Conservation (phyloP, 805 yeast genomes). For the Pichia ethanolica region DNA sequence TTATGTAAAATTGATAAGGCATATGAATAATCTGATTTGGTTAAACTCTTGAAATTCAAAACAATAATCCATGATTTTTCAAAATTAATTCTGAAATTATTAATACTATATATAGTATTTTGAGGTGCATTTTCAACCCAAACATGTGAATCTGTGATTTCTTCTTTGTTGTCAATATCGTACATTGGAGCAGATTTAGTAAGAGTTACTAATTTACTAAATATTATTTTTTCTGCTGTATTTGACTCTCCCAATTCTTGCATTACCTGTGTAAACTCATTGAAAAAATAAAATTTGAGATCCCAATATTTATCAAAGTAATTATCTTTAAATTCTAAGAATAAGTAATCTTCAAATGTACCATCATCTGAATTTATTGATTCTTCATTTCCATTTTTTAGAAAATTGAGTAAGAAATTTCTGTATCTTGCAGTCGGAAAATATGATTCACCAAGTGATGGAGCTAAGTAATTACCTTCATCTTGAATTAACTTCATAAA, state of each 20-base stretch:
- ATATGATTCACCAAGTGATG: slow-evolving; percentile 44
- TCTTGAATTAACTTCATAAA: slow-evolving; percentile 46
- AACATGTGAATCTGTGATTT: slow-evolving; percentile 16
- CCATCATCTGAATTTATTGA: slow-evolving; percentile 39
- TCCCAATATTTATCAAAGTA: slow-evolving; percentile 63
- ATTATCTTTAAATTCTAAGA: slow-evolving; percentile 45
- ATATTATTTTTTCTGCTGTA: slow-evolving; percentile 18
- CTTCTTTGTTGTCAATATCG: slow-evolving; percentile 28
- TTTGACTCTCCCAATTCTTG: slow-evolving; percentile 14
- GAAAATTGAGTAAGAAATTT: slow-evolving; percentile 27
- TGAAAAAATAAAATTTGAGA: slow-evolving; percentile 65
- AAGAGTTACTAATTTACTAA: slow-evolving; percentile 35
- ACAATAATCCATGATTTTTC: slow-evolving; percentile 62
- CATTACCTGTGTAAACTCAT: slow-evolving; percentile 31
- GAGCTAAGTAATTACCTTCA: slow-evolving; percentile 49
- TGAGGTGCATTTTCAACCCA: slow-evolving; percentile 40
- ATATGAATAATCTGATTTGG: slow-evolving; percentile 54
- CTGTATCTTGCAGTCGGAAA: slow-evolving; percentile 55
- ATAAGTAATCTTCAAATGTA: slow-evolving; percentile 31
- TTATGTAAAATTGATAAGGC: slow-evolving; percentile 70
- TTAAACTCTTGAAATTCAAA: slow-evolving; percentile 37
- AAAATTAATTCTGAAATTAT: slow-evolving; percentile 51
- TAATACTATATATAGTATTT: slow-evolving; percentile 26
- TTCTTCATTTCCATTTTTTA: slow-evolving; percentile 29
- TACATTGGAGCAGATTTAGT: slow-evolving; percentile 26